Evolutionary conservation across 2,329 filamentous ascomycete genomes (phyloP).

Genomic region (Paraphaeosphaeria minitans): DNA sequence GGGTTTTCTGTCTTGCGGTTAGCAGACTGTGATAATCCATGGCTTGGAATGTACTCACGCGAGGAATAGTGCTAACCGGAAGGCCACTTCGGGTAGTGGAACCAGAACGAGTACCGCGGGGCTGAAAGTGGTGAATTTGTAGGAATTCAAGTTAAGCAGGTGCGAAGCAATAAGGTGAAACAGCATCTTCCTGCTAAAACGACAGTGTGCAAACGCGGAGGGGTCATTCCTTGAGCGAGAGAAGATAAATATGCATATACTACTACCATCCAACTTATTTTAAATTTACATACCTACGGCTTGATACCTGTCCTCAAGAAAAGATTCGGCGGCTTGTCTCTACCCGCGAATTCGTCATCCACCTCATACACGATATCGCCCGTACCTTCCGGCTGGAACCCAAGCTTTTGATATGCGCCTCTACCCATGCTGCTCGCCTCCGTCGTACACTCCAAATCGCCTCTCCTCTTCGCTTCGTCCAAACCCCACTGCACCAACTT

Average conservation of each 20-base stretch:
- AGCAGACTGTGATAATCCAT: not conserved
- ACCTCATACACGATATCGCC: conserved; percentile 39
- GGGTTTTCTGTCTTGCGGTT: not conserved
- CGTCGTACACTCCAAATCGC: conserved; percentile 43
- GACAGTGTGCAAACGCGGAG: not conserved
- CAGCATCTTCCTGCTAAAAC: not conserved
- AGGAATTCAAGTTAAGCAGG: not conserved
- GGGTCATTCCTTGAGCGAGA: not conserved
- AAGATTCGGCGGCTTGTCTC: conserved; percentile 41
- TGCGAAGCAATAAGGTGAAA: not conserved
- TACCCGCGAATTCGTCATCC: conserved; percentile 39
- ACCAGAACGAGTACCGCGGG: not conserved
- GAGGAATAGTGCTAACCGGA: not conserved
- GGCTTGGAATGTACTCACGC: not conserved
- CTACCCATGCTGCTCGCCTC: conserved; percentile 45
- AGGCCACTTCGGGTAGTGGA: no score
- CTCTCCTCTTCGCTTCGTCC: conserved; percentile 41
- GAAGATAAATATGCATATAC: not conserved
- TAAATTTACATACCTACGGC: not conserved
- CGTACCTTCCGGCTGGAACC: conserved; percentile 39
- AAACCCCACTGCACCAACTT: conserved; percentile 43
- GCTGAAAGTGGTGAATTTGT: not conserved
- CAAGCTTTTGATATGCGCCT: conserved; percentile 37
- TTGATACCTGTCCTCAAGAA: conserved; percentile 41
- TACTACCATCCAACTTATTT: not conserved